Base-by-base conservation (phyloP, 2,329 filamentous ascomycete genomes). In the Lachnellula subtilissima region DNA sequence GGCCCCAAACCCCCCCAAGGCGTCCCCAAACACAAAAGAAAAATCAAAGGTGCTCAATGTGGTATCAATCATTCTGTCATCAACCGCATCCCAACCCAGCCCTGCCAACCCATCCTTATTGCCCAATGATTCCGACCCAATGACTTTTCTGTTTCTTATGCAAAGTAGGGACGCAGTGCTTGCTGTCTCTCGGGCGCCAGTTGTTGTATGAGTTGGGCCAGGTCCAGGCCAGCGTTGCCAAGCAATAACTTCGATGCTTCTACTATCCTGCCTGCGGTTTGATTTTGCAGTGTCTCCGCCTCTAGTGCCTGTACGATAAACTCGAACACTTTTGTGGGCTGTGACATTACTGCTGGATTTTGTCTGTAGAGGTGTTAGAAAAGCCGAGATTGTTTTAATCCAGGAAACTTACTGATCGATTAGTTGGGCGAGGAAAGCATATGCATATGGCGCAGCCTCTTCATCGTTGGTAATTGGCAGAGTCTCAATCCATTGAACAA, bases 371-470 rank as follows among this genome's bases (percentile, higher is more conserved):
- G n/a, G 48, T 36, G 39, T 50, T 47, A 69, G 58, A 54, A 51
- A 39, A 43, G 5, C 50, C 9, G 11, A 12, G 19, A 22, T 39
- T 14, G 9, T 25, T 49, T 22, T 15, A 46, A 19, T 9, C 6
- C 9, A 37, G 11, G 25, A 22, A 35, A 86, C 91, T 83, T 84
- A 97, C 94, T 95, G 88, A 64, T 95, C 88, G 70, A 97, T 97
- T 61, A 99, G 75, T 71, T 96, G 87, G 12, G 89, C 86, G 56
- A 99, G 78, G 75, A 96, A 99, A 46, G 87, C 86, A 71, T 99
- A 99, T 1, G 92, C 92, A 72, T 95, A 97, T 14, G 94, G 94
- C 19, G 94, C 94, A 4, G 94, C 94, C 75, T 99, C 94, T 72
- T 99, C 94, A 64, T 99, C 94, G 68, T 96, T 97, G 15, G 87